Conservation (phyloP, 1,139 yeast species). For the Zygosaccharomyces pseudobailii region DNA sequence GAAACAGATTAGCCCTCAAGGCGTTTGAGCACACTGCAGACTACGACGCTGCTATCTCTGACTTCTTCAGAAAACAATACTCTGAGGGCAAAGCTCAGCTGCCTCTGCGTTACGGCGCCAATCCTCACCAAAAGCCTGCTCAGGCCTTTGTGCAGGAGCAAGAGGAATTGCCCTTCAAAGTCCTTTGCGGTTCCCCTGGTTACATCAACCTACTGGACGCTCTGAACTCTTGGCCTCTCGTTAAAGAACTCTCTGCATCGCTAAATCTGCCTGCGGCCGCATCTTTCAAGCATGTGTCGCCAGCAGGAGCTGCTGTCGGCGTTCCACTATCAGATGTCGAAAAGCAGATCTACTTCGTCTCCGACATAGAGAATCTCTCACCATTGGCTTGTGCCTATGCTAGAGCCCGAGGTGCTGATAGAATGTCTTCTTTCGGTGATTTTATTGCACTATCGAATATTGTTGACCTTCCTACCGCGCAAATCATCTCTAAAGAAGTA, state of each 20-base stretch:
- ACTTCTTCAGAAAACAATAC: constrained; percentile 95
- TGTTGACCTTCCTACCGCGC: constrained; percentile 94
- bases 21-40: constrained; percentile 99
- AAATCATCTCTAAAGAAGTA: constrained; percentile 94
- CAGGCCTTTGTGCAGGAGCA: constrained; percentile 81
- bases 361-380: constrained; percentile 88
- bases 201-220: constrained; percentile 95
- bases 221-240: constrained; percentile 97
- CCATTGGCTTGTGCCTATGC: constrained; percentile 98
- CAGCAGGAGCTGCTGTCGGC: constrained; percentile 98
- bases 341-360: constrained; percentile 92
- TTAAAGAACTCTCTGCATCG: constrained; percentile 91
- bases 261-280: constrained; percentile 98
- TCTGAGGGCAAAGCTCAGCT: constrained; percentile 85
- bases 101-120: constrained; percentile 95
- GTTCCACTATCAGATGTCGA: constrained; percentile 84
- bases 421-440: constrained; percentile 99
- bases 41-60: constrained; percentile 92
- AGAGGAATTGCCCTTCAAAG: constrained; percentile 91
- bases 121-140: constrained; percentile 99
- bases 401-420: constrained; percentile 98
- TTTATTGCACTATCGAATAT: constrained; percentile 95
- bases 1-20: constrained; percentile 84
- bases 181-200: constrained; percentile 91
- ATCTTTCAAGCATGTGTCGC: constrained; percentile 96